Base-by-base conservation (phyloP, 2,329 filamentous ascomycete genomes). In the Phoma sp. region DNA sequence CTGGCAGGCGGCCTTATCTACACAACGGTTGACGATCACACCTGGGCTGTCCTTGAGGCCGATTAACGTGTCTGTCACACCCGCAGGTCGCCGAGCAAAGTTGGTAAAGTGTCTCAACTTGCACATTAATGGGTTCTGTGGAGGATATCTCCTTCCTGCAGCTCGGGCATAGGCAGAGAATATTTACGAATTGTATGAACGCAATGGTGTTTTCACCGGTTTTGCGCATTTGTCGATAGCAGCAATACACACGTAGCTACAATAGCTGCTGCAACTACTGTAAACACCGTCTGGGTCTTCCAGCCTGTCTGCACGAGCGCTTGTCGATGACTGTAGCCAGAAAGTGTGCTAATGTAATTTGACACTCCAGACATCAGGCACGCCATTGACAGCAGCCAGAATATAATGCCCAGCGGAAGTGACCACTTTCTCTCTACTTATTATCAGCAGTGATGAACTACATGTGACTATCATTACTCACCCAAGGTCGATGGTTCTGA, bases 241-340 rank as follows among this genome's bases (percentile, higher is more conserved):
- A 77, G 74, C 44, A 77, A 48, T 11, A 76, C 61, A 56, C 75
- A 77, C n/a, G 75, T 69, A 29, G 73, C 74, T 18, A 77, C 71
- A 53, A 77, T 77, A 7, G 73, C 66, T 9, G 67, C 67, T 22
- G 75, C 72, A 1, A 77, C 75, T 29, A 77, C 67, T 7, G 72
- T 75, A 49, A 77, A 77, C 9, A 96, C 89, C 37, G 88, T 75
- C 72, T 98, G 93, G 33, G 95, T 98, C 76, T 91, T 93, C 89
- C 90, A 95, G 1, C 95, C 95, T 27, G 87, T 89, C 78, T 99
- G 95, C 35, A 99, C 95, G 59, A 98, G 83, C 0, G 95, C 95
- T 24, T 83, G 82, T 61, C 87, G 86, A 35, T 84, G 82, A 64
- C 89, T 89, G 73, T 96, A 99, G 70, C 90, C 88, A 65, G 89